A percentile compares a stretch with the other conserved stretches of the same genome.
Evolutionary conservation across 2,329 filamentous ascomycete species (phyloP).

Genomic region (Aspergillus hortae): DNA sequence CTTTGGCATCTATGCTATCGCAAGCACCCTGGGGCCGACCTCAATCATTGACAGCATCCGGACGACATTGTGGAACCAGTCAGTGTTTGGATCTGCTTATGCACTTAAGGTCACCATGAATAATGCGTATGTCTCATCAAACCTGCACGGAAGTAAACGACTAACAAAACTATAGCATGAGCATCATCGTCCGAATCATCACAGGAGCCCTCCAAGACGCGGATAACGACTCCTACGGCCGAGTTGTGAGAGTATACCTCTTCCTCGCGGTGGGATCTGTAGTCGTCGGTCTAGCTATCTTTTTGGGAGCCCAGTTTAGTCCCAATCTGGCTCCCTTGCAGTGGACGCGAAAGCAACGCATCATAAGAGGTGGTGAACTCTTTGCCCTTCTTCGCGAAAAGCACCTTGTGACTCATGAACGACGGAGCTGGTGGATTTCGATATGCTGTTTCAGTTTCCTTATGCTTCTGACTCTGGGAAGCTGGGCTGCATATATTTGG

Average conservation of each 20-base stretch:
- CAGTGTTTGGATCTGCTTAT: conserved; percentile 59
- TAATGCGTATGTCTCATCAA: conserved; percentile 43
- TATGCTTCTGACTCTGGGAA: conserved; percentile 48
- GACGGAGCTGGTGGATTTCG: conserved; percentile 42
- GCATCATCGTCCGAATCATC: conserved; percentile 57
- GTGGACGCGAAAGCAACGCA: conserved; percentile 56
- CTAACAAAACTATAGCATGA: conserved; percentile 45
- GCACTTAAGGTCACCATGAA: conserved; percentile 60
- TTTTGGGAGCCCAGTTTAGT: conserved; percentile 38
- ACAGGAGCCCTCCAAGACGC: conserved; percentile 58
- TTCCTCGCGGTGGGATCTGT: conserved; percentile 51
- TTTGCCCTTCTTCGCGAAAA: conserved; percentile 43
- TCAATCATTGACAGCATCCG: conserved; percentile 60
- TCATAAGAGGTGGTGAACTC: conserved; percentile 41
- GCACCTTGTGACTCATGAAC: conserved; percentile 36
- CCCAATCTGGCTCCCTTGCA: conserved; percentile 51
- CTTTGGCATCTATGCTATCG: conserved; percentile 59
- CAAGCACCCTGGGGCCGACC: conserved; percentile 54
- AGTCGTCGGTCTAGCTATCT: conserved; percentile 41
- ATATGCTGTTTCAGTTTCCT: conserved; percentile 44
- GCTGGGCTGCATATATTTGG: conserved; percentile 56
- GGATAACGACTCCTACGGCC: conserved; percentile 54
- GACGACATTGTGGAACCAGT: conserved; percentile 58
- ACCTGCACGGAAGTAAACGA: neutral
- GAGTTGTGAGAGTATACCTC: conserved; percentile 56